phyloP scores from a whole-genome alignment of 805 yeast genomes.

The Saccharomycopsis malanga region DNA sequence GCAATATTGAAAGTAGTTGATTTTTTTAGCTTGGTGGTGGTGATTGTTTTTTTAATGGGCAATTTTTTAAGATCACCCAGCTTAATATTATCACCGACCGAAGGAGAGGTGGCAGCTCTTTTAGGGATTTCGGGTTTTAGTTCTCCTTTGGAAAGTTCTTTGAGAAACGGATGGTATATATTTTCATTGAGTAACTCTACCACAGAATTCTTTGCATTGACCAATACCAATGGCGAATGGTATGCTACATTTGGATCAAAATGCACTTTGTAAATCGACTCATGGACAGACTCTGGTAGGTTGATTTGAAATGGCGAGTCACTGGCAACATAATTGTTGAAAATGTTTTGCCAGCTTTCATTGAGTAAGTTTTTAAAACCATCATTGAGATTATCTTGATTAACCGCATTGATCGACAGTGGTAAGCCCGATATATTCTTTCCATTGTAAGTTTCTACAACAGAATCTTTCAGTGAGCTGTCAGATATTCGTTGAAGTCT shows the following conservation, averaged over 20 bases:
- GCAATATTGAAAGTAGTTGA: too few relatives aligned
- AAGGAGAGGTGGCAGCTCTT: not conserved
- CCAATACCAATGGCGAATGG: conserved; percentile 29
- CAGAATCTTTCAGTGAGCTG: too few relatives aligned
- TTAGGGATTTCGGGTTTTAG: not conserved
- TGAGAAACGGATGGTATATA: conserved; percentile 28
- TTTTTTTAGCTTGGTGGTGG: too few relatives aligned
- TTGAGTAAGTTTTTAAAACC: conserved; percentile 1
- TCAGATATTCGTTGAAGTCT: too few relatives aligned
- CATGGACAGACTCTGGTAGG: conserved; percentile 35
- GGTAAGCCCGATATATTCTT: too few relatives aligned
- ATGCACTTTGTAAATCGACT: conserved; percentile 10
- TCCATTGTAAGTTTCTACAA: too few relatives aligned
- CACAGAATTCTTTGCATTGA: conserved; percentile 29
- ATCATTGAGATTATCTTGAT: too few relatives aligned
- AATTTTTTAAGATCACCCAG: not conserved
- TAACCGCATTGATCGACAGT: too few relatives aligned
- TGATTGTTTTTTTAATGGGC: not conserved
- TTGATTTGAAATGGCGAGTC: conserved; percentile 45
- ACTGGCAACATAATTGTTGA: conserved; percentile 34
- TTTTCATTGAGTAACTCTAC: conserved; percentile 30
- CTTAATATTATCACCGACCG: too few relatives aligned
- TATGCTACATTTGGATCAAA: conserved; percentile 24
- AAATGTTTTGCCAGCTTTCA: conserved; percentile 26
- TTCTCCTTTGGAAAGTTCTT: not conserved